Conservation (phyloP, 1,139 yeast species). For the Suhomyces coccinellae region DNA sequence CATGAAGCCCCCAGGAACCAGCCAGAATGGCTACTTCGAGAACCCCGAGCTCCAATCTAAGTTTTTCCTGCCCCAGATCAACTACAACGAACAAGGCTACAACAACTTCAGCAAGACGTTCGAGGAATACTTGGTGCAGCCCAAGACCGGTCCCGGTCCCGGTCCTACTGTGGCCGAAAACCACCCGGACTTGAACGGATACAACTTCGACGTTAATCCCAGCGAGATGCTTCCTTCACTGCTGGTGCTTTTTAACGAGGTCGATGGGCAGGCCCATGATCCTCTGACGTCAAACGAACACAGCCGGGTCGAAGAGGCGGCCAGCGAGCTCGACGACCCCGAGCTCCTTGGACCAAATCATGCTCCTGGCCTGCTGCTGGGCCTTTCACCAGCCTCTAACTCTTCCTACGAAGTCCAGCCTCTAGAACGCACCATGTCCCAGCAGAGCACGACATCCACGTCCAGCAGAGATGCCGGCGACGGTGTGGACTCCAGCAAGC, state of each 20-base stretch:
- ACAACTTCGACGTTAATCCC: constrained; percentile 22
- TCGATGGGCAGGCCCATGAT: constrained; percentile 9
- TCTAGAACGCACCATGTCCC: constrained; percentile 19
- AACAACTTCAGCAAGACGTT: constrained; percentile 13
- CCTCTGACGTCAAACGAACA: not conserved
- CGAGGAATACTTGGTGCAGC: constrained; percentile 9
- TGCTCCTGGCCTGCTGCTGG: not conserved
- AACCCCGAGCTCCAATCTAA: constrained; percentile 7
- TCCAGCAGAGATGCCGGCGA: constrained; percentile 8
- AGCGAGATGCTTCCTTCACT: constrained; percentile 8
- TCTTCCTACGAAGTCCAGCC: constrained; percentile 8
- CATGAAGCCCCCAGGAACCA: constrained; percentile 43
- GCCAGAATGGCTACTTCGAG: constrained; percentile 37
- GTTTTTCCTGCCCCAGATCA: constrained; percentile 13
- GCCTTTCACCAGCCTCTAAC: constrained; percentile 4
- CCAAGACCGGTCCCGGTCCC: not conserved
- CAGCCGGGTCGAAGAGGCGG: not conserved
- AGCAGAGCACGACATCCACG: constrained; percentile 25
- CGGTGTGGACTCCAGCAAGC: constrained; percentile 13
- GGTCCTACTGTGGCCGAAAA: not conserved
- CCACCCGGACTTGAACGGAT: constrained; percentile 22
- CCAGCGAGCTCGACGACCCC: not conserved
- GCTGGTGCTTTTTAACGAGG: constrained; percentile 4
- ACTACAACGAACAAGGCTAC: constrained; percentile 12
- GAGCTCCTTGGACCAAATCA: constrained; percentile 3